These are phyloP conservation scores for Flaveria brownii DNA, from an alignment of 129 eudicot genomes.

Conservation along the genomic window DNA sequence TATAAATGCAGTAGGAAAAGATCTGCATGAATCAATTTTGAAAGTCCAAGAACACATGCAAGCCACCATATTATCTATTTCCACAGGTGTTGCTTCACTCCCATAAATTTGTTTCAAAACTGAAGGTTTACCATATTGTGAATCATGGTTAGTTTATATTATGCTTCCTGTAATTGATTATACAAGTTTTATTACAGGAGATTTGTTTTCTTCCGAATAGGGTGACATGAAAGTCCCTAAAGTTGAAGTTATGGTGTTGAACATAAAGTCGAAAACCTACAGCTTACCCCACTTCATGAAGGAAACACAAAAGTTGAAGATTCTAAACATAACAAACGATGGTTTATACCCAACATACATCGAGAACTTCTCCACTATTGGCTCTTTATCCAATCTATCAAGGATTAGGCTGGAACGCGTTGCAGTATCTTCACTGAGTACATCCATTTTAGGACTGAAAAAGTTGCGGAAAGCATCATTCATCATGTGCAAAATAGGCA, in stretches of 20 bases:
- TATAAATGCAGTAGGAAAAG: conserved; percentile 31
- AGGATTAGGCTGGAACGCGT: conserved; percentile 47
- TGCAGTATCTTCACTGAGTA: conserved; percentile 28
- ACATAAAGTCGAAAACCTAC: conserved; percentile 42
- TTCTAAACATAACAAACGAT: conserved; percentile 47
- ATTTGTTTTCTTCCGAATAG: conserved; percentile 44
- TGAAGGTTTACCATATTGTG: background rate
- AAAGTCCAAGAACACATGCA: conserved; percentile 26
- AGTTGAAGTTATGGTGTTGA: conserved; percentile 46
- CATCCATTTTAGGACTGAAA: conserved; percentile 17
- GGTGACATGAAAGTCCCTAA: conserved; percentile 34
- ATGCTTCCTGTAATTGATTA: background rate
- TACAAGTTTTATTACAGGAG: conserved; percentile 33
- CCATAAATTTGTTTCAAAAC: background rate
- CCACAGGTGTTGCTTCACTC: conserved; percentile 40
- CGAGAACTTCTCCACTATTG: conserved; percentile 21
- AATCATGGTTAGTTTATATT: background rate
- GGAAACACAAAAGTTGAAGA: conserved; percentile 37
- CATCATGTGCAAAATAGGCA: conserved; percentile 39
- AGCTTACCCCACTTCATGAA: conserved; percentile 41
- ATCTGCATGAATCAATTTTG: conserved; percentile 16
- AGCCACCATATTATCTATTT: conserved; percentile 48
- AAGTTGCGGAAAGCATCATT: conserved; percentile 47
- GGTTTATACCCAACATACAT: conserved; percentile 39
- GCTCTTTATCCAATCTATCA: conserved; percentile 32